Conservation (phyloP, 345 rosid species). For the Ailanthus altissimus region DNA sequence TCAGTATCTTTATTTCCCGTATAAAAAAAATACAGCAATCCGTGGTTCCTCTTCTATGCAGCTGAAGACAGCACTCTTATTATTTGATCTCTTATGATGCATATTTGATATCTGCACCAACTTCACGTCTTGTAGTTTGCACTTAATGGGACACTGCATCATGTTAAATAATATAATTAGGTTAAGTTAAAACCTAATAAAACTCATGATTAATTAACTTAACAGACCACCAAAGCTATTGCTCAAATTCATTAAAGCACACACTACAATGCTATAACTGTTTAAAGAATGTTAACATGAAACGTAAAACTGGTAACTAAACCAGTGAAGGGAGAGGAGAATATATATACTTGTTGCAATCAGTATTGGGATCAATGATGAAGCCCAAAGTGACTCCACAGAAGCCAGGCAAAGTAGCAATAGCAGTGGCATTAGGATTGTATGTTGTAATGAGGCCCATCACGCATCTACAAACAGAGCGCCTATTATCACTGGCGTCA, state of each 20-base stretch:
- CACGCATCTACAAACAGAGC: slow-evolving; percentile 48
- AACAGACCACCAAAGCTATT: no score
- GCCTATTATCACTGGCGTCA: slow-evolving; percentile 34
- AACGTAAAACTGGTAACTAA: no score
- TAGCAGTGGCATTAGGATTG: slow-evolving; percentile 58
- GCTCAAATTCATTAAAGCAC: no score
- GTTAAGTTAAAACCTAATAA: no score
- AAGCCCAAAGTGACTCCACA: slow-evolving; percentile 74
- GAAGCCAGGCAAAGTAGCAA: slow-evolving; percentile 73
- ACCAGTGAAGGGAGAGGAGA: background rate
- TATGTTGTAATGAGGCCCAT: slow-evolving; percentile 47
- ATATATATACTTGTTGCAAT: slow-evolving; percentile 53
- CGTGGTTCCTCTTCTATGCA: background rate
- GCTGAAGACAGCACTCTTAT: slow-evolving; percentile 12
- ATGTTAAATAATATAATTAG: background rate
- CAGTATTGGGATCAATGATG: slow-evolving; percentile 59
- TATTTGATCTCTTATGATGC: no score
- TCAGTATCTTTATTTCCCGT: background rate
- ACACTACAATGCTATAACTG: no score
- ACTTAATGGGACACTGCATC: slow-evolving; percentile 14
- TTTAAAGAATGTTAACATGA: no score
- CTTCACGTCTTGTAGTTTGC: background rate
- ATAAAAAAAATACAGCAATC: background rate
- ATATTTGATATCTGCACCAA: background rate
- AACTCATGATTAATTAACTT: no score